Evolutionary conservation across 1,284 basidiomycete species (phyloP).

Genomic region (Amylostereum chailletii): DNA sequence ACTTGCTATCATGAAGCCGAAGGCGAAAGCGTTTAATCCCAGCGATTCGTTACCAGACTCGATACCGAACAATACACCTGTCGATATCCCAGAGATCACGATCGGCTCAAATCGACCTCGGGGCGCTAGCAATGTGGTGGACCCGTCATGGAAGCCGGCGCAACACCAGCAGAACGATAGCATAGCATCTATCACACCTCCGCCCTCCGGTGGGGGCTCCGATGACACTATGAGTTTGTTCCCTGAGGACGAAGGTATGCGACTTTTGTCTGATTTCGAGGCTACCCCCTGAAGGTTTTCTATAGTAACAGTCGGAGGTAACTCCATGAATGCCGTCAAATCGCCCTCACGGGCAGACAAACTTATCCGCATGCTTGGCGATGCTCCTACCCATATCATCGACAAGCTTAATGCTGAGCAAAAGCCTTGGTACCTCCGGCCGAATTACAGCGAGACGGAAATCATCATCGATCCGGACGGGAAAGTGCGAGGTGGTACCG

Average conservation of each 20-base stretch:
- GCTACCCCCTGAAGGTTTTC: too few relatives aligned
- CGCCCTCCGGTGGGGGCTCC: background rate
- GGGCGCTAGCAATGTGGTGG: constrained; percentile 6
- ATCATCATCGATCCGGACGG: constrained; percentile 82
- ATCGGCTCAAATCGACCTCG: constrained; percentile 7
- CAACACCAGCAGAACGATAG: background rate
- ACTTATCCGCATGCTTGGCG: constrained; percentile 59
- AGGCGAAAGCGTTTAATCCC: constrained; percentile 14
- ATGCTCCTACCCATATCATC: constrained; percentile 41
- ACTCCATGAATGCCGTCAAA: constrained; percentile 11
- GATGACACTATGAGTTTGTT: constrained; percentile 24
- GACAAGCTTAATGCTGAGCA: constrained; percentile 42
- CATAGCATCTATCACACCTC: background rate
- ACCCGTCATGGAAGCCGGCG: constrained; percentile 1
- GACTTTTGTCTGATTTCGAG: background rate
- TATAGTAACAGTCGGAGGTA: too few relatives aligned
- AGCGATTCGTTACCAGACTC: constrained; percentile 12
- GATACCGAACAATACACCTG: constrained; percentile 16
- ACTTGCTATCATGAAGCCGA: constrained; percentile 36
- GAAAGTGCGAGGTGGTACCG: constrained; percentile 80
- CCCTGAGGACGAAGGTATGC: constrained; percentile 11
- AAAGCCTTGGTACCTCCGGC: constrained; percentile 82
- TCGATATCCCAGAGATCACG: constrained; percentile 16
- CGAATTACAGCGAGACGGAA: constrained; percentile 73
- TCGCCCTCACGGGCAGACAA: constrained; percentile 36